Evolutionary conservation across 192 early-diverging fungal genomes (phyloP), one percentile per base, ranked within the genome.

Genomic region (Dissophora ornata): DNA sequence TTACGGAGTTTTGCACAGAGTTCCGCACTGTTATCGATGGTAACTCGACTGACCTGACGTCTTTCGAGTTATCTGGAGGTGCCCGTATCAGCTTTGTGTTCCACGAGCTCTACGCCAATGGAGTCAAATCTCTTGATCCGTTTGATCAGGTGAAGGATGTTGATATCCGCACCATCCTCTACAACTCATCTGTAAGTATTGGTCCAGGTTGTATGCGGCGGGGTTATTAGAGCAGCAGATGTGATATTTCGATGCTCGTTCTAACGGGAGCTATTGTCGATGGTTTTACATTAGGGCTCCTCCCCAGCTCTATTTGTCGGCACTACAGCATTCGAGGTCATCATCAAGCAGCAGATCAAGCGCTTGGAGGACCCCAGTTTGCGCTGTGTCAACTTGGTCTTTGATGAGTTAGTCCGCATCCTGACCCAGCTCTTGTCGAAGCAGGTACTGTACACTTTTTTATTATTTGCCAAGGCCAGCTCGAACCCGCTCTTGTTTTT

Each of bases 1-100:
- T 99, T 51, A 98, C 98, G 21, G 98, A 99, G 81, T 99, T 99
- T 70, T 95, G 93, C 69, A 95, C 87, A 62, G 97, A 99, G 79
- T 99, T 98, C 85, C 91, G 95, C 57, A 92, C 94, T 9, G 88
- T 97, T 29, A 91, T 99, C 41, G 96, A 96, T 65, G 98, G 98
- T 80, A 97, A 95, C 58, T 95, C 97, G 2, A 90, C 93, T 30
- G 97, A 99, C 47, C 86, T 99, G 42, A 94, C 96, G 8, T 91
- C 91, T 30, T 93, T 93, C 73, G 98, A 99, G 81, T 85, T 99
- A 9, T 92, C 92, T 59, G 98, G 98, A 65, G 98, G 98, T 66
- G 98, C 98, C 15, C 95, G 98, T 82, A 97, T 99, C 58, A 92
- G 90, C 63, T 99, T 96, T 89, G 98, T 99, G 9, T 98, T 99